These are phyloP conservation scores for Taphrina pruni DNA, from an alignment of 1,139 yeast species.

Conservation along the genomic window DNA sequence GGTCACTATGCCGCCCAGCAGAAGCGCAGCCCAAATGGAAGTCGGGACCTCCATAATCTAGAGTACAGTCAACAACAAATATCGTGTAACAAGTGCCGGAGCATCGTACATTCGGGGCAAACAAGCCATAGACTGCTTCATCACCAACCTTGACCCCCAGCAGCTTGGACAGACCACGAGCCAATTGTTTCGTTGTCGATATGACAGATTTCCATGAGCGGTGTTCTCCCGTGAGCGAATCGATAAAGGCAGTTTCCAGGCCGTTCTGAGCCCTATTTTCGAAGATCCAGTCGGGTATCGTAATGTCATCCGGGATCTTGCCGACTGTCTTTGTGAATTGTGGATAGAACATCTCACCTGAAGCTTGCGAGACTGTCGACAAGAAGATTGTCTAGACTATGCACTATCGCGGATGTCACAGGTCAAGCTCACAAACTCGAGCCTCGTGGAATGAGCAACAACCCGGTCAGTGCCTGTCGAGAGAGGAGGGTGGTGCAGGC, in stretches of 20 bases:
- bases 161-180: constrained; percentile 28
- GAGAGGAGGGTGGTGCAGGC: too few relatives aligned
- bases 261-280: constrained; percentile 22
- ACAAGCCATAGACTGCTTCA: constrained; percentile 49
- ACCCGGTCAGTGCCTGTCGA: too few relatives aligned
- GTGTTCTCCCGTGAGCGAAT: constrained; percentile 30
- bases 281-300: constrained; percentile 36
- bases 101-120: constrained; percentile 48
- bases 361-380: background rate
- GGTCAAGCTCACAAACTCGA: too few relatives aligned
- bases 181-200: constrained; percentile 21
- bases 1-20: constrained; percentile 46
- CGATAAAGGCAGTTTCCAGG: constrained; percentile 31
- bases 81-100: constrained; percentile 44
- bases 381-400: too few relatives aligned
- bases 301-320: constrained; percentile 33
- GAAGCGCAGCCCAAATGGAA: constrained; percentile 34
- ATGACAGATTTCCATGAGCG: constrained; percentile 21
- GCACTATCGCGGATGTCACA: too few relatives aligned
- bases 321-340: constrained; percentile 28
- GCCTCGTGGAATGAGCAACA: too few relatives aligned
- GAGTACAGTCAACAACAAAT: constrained; percentile 29
- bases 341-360: constrained; percentile 23
- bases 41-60: constrained; percentile 46
- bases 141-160: constrained; percentile 47